phyloP scores from a whole-genome alignment of 2,329 filamentous ascomycete genomes.

The Colletotrichum shisoi region DNA sequence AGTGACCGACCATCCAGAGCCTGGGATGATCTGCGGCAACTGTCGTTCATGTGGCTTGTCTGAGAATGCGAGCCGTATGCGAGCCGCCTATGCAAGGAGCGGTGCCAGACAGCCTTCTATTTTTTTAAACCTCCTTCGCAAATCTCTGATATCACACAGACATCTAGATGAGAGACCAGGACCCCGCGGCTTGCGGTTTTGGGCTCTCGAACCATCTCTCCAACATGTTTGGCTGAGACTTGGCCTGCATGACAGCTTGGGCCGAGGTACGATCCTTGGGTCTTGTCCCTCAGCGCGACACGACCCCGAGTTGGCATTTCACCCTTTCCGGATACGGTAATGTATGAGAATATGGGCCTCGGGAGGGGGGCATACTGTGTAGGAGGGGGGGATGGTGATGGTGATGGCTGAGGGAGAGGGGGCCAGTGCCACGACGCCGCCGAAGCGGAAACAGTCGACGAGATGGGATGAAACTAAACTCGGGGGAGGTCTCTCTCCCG shows the following conservation, averaged over 20 bases:
- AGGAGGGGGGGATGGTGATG: too few species aligned
- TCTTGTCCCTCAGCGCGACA: conserved; percentile 15
- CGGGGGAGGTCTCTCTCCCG: background rate
- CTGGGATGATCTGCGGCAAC: conserved; percentile 34
- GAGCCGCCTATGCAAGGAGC: background rate
- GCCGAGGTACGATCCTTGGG: conserved; percentile 15
- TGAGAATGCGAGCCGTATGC: background rate
- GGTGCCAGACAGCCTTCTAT: conserved; percentile 5
- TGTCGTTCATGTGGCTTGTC: conserved; percentile 15
- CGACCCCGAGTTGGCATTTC: conserved; percentile 18
- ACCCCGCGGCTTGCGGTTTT: background rate
- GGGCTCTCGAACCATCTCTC: conserved; percentile 8
- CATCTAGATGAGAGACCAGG: conserved; percentile 2
- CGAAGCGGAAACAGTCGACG: conserved; percentile 28
- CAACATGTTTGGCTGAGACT: background rate
- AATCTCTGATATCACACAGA: background rate
- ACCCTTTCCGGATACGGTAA: conserved; percentile 10
- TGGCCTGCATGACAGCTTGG: conserved; percentile 8
- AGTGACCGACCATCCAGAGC: conserved; percentile 13
- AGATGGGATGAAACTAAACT: conserved; percentile 38
- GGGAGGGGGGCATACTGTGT: background rate
- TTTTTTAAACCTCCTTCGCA: too few species aligned
- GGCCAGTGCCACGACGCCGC: conserved; percentile 30
- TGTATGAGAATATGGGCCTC: conserved; percentile 12
- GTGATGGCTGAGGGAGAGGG: background rate